A percentile compares a stretch with the other conserved stretches of the same genome.
Evolutionary conservation across 2,329 filamentous ascomycete species (phyloP).

Genomic region (Xylaria digitata): DNA sequence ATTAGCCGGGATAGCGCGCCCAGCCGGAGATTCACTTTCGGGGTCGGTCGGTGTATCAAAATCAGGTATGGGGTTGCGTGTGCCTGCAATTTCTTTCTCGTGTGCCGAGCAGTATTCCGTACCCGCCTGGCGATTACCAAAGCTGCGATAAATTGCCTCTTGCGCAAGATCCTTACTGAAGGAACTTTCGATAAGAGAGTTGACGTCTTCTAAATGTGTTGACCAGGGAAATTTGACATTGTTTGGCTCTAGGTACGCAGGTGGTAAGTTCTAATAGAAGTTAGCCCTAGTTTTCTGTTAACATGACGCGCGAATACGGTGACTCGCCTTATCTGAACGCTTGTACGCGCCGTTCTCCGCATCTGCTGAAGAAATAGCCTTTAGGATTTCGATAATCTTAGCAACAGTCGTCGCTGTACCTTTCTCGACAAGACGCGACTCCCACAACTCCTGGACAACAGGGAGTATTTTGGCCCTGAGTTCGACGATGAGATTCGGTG

Average conservation of each 20-base stretch:
- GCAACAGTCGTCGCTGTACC: slow-evolving; percentile 80
- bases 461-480: slow-evolving; percentile 83
- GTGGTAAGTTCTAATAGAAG: slow-evolving; percentile 44
- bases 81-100: slow-evolving; percentile 65
- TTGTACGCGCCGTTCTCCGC: slow-evolving; percentile 74
- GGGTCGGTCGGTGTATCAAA: slow-evolving; percentile 57
- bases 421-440: slow-evolving; percentile 84
- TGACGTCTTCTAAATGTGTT: slow-evolving; percentile 47
- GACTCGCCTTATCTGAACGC: slow-evolving; percentile 68
- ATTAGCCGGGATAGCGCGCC: slow-evolving; percentile 40
- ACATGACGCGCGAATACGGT: neutral
- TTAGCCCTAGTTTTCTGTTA: slow-evolving; percentile 33
- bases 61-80: slow-evolving; percentile 74
- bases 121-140: slow-evolving; percentile 70
- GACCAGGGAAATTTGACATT: slow-evolving; percentile 61
- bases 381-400: slow-evolving; percentile 84
- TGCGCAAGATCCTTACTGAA: slow-evolving; percentile 68
- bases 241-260: slow-evolving; percentile 57
- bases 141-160: slow-evolving; percentile 86
- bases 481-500: slow-evolving; percentile 86
- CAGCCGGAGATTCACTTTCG: slow-evolving; percentile 50
- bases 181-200: slow-evolving; percentile 50
- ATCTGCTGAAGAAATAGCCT: slow-evolving; percentile 80
- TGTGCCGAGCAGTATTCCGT: slow-evolving; percentile 81
- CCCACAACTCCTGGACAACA: slow-evolving; percentile 82